These are phyloP conservation scores for Calocybe cyanea DNA, from an alignment of 768 basidiomycete species.

Conservation along the genomic window DNA sequence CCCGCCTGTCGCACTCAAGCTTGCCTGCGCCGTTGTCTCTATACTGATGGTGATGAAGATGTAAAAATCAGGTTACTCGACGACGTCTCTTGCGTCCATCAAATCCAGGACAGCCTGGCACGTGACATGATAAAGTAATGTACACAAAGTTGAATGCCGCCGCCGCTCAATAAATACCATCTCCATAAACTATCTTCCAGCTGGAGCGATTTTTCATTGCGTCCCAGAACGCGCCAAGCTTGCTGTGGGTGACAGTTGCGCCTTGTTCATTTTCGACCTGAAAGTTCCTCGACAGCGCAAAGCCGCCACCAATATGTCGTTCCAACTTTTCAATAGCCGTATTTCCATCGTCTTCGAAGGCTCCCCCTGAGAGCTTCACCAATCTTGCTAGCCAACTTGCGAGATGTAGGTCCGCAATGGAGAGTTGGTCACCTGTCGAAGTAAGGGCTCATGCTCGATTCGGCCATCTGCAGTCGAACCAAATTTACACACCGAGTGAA, in stretches of 20 bases:
- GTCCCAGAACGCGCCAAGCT: slow-evolving; percentile 73
- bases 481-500: slow-evolving; percentile 47
- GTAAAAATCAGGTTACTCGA: slow-evolving; percentile 1
- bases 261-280: slow-evolving; percentile 25
- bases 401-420: slow-evolving; percentile 77
- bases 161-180: slow-evolving; percentile 37
- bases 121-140: slow-evolving; percentile 5
- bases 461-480: slow-evolving; percentile 36
- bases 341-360: slow-evolving; percentile 45
- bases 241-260: slow-evolving; percentile 29
- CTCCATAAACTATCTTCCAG: slow-evolving; percentile 64
- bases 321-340: slow-evolving; percentile 49
- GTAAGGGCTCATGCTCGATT: neutral
- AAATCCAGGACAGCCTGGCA: neutral
- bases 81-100: neutral
- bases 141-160: neutral
- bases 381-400: slow-evolving; percentile 71
- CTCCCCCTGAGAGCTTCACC: slow-evolving; percentile 54
- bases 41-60: slow-evolving; percentile 11
- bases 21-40: slow-evolving; percentile 13
- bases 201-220: slow-evolving; percentile 58
- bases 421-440: slow-evolving; percentile 71
- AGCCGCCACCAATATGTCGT: slow-evolving; percentile 42
- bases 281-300: slow-evolving; percentile 41
- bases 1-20: slow-evolving; percentile 8